Base-by-base conservation (phyloP, 768 basidiomycete genomes). In the Auricularia auricula-judae region DNA sequence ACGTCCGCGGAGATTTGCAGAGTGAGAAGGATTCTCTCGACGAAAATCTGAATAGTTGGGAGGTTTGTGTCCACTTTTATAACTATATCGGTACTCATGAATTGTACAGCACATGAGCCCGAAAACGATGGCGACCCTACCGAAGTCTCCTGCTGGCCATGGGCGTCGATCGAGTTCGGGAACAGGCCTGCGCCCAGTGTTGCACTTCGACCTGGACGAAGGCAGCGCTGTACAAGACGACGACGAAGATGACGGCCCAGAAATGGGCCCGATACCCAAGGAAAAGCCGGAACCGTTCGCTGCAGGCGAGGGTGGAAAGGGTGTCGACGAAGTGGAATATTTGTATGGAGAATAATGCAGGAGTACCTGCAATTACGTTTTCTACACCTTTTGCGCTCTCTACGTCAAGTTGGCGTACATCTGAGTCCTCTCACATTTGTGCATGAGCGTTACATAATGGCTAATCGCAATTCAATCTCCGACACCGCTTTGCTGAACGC, bases 41-140 rank as follows among this genome's bases (percentile, higher is more conserved):
- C 72, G 89, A 91, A 76, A 94, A 94, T 70, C 74, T 89, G 68
- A 98, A 95, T 71, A 92, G 94, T 69, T 98, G 95, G 95, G 95
- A 95, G 88, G 94, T 93, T 68, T 73, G 86, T 70, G 7, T 1
- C 10, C 23, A 63, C 35, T 23, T 54, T 58, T 56, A 63, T 64
- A 63, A 59, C 56, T 33, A 63, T 39, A 2, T 63, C 56, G 10
- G 65, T 67, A 29, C 23, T 33, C 56, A 59, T 23, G 39, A 34
- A n/a, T 66, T 23, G 47, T 67, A 21, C 67, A 94, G 94, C 94
- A 96, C 71, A 90, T 98, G 88, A 96, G 95, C 68, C 93, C 93
- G 3, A 91, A 92, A 75, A 95, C 93, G 2, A 89, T 98, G 85
- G 90, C 91, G 12, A 89, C 93, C 8, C 79, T 98, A 59, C 91